Percentiles rank a stretch among this genome's conserved stretches.
These are phyloP conservation scores for Anisodus tanguticus DNA, from an alignment of 257 asterid genomes.

Conservation along the genomic window DNA sequence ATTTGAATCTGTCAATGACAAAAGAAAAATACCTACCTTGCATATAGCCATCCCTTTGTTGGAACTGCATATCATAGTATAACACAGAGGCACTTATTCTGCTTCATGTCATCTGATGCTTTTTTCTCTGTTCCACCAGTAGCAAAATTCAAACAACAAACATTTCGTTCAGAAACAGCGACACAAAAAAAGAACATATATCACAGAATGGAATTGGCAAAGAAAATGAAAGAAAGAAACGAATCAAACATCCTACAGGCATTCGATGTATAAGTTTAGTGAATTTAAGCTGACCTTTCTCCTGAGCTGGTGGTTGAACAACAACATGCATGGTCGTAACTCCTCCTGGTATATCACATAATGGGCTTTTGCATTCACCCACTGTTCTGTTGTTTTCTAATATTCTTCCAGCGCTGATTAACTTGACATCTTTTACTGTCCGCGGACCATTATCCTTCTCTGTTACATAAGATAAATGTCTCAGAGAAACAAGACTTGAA, in stretches of 20 bases:
- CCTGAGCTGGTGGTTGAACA: constrained; percentile 67
- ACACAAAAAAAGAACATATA: background rate
- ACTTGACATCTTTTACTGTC: constrained; percentile 77
- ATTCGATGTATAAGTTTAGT: background rate
- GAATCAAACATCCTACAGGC: constrained; percentile 3
- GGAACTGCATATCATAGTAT: constrained; percentile 61
- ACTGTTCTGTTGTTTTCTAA: constrained; percentile 79
- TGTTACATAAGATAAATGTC: constrained; percentile 37
- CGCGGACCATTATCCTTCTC: constrained; percentile 77
- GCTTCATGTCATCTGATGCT: constrained; percentile 48
- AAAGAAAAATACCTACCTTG: constrained; percentile 15
- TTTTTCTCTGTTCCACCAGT: constrained; percentile 57
- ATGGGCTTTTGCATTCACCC: constrained; percentile 76
- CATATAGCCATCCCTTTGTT: constrained; percentile 26
- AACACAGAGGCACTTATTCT: constrained; percentile 69
- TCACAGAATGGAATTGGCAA: background rate
- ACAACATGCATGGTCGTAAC: constrained; percentile 89
- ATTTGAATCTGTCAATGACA: background rate
- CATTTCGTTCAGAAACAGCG: background rate
- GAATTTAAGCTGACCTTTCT: constrained; percentile 54
- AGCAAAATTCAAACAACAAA: constrained; percentile 26
- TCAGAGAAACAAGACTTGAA: background rate
- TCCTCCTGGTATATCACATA: constrained; percentile 80
- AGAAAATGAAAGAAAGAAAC: background rate
- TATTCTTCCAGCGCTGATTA: constrained; percentile 83